phyloP scores from a whole-genome alignment of 495 filamentous ascomycete species.

The Trypethelium eluteriae region DNA sequence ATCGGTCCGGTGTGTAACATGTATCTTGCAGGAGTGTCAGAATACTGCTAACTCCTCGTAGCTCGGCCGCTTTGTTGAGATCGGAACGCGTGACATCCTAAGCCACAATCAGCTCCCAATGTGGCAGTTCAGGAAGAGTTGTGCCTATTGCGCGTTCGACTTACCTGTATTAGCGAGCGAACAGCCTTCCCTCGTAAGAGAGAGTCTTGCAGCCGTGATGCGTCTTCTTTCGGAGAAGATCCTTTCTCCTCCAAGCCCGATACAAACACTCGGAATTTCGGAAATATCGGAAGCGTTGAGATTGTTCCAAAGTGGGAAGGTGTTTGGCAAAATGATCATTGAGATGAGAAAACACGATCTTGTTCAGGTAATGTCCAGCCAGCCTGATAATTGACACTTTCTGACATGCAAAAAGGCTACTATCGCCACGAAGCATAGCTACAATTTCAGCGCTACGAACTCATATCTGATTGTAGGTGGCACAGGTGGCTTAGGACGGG shows the following conservation, averaged over 20 bases:
- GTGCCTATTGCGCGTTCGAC: not conserved
- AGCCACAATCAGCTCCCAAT: not conserved
- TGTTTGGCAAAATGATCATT: slow-evolving; percentile 54
- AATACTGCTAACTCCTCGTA: not conserved
- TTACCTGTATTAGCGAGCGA: not conserved
- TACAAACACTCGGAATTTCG: slow-evolving; percentile 22
- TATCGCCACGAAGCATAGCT: not conserved
- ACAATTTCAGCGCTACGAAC: slow-evolving; percentile 15
- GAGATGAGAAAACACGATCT: slow-evolving; percentile 21
- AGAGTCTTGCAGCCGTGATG: slow-evolving; percentile 2
- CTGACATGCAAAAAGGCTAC: slow-evolving; percentile 3
- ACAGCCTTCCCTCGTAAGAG: not conserved
- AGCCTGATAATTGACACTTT: slow-evolving; percentile 17
- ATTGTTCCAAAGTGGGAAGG: slow-evolving; percentile 48
- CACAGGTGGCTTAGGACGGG: slow-evolving; percentile 38
- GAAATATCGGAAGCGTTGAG: slow-evolving; percentile 49
- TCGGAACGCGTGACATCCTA: slow-evolving; percentile 28
- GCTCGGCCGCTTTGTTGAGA: slow-evolving; percentile 42
- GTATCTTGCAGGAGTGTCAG: not conserved
- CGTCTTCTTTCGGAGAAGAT: not conserved
- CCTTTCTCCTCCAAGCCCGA: not conserved
- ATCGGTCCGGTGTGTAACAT: slow-evolving; percentile 17
- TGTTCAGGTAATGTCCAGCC: not conserved
- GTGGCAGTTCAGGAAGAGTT: not conserved
- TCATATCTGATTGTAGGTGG: slow-evolving; percentile 44